Evolutionary conservation across 306 rosid genomes (phyloP), one percentile per base, ranked within the genome.

Genomic region (Vigna reflexopilosa): DNA sequence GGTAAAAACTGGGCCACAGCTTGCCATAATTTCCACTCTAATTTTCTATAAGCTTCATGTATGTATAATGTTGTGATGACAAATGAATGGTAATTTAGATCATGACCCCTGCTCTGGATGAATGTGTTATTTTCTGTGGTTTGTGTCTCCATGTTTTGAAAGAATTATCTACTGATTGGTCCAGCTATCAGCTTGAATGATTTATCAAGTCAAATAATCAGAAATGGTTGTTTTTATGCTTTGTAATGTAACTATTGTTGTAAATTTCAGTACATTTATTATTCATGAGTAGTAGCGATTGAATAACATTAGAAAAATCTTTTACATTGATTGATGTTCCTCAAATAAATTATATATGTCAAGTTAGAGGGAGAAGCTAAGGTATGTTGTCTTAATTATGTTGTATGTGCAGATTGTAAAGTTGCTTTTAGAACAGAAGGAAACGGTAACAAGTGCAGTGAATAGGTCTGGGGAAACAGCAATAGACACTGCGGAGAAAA

Each of bases 401-500:
- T 85, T 75, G 44, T 67, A 24, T 68, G 54, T 85, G 87, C 94
- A 95, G 99, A 91, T 96, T 87, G 97, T 89, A 1, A 91, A 54
- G 66, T 44, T 87, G 82, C 91, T 96, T 72, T 90, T 96, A 0
- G 85, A 5, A 68, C 85, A 77, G 28, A 86, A 36, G 2, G 95
- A 85, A 81, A 86, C 89, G 0, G 77, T 88, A 48, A 77, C 51
- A 22, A 84, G 14, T 34, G 89, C 81, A 1, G 89, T 96, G 1
- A 96, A 96, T 69, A 85, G 87, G 71, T 71, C 86, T 1, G 90
- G 93, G 4, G 99, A 96, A 80, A 90, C 97, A 9, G 98, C 99
- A 52, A 14, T 91, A 4, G 99, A 96, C 91, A 96, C 98, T 5
- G 99, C 99, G 0, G 94, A 90, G 93, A 93, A 93, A 80, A 88